phyloP scores from a whole-genome alignment of 2,329 filamentous ascomycete genomes.

The Trichoderma harzianum region DNA sequence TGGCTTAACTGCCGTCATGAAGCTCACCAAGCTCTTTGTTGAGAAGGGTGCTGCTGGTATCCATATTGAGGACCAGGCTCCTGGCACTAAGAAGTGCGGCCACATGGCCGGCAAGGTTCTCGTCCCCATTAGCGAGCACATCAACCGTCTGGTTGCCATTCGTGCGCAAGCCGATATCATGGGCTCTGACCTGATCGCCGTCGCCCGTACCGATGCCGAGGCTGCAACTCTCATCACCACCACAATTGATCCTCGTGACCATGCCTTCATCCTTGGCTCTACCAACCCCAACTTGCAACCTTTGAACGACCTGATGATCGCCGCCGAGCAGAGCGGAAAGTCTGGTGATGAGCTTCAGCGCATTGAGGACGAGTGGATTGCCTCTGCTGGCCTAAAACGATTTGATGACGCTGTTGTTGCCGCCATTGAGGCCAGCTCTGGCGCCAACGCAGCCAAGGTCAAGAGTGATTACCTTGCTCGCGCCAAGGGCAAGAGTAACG shows the following conservation, averaged over 20 bases:
- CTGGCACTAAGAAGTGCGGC: slow-evolving; percentile 98
- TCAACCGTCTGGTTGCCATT: slow-evolving; percentile 95
- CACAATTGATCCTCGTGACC: slow-evolving; percentile 93
- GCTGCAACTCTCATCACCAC: slow-evolving; percentile 95
- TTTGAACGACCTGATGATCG: slow-evolving; percentile 85
- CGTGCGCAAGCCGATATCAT: slow-evolving; percentile 98
- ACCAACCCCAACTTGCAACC: slow-evolving; percentile 84
- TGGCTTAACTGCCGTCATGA: slow-evolving; percentile 98
- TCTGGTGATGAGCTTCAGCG: slow-evolving; percentile 75
- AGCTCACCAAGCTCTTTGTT: slow-evolving; percentile 95
- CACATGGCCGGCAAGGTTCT: slow-evolving; percentile 99
- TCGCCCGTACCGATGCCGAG: slow-evolving; percentile 95
- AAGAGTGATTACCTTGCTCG: slow-evolving; percentile 63
- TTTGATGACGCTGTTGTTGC: slow-evolving; percentile 89
- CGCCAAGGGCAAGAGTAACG: slow-evolving; percentile 79
- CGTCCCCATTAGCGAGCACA: slow-evolving; percentile 95
- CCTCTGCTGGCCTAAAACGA: slow-evolving; percentile 75
- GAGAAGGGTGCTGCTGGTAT: slow-evolving; percentile 97
- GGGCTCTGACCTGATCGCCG: slow-evolving; percentile 84
- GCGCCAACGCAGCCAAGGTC: slow-evolving; percentile 66
- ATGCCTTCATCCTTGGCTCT: slow-evolving; percentile 84
- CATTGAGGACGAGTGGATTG: slow-evolving; percentile 86
- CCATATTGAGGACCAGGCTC: slow-evolving; percentile 97
- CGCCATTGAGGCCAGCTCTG: slow-evolving; percentile 67
- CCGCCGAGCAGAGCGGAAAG: slow-evolving; percentile 80